Conservation (phyloP, 805 yeast genomes). For the Debaryomyces hansenii region DNA sequence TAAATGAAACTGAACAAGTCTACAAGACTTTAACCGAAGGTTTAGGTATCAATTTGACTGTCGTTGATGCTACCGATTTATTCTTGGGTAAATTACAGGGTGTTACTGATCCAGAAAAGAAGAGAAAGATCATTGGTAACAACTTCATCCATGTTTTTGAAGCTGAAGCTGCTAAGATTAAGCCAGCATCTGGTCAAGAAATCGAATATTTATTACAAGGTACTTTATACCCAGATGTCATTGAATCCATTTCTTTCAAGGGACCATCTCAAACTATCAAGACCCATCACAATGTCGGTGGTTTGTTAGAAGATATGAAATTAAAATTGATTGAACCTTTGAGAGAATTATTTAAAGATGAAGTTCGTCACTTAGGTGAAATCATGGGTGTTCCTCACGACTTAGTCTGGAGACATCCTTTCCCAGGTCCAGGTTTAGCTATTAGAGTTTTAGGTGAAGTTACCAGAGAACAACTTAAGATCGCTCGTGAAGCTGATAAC, state of each 20-base stretch:
- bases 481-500: conserved; percentile 95
- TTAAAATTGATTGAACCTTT: conserved; percentile 97
- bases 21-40: conserved; percentile 89
- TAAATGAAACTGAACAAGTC: conserved; percentile 87
- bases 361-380: conserved; percentile 95
- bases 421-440: conserved; percentile 99
- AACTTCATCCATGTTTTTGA: conserved; percentile 97
- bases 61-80: conserved; percentile 90
- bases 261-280: conserved; percentile 99
- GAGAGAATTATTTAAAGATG: conserved; percentile 98
- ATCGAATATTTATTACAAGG: conserved; percentile 95
- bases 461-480: conserved; percentile 86
- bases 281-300: conserved; percentile 99
- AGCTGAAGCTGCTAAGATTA: conserved; percentile 89
- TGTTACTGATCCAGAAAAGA: conserved; percentile 97
- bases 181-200: conserved; percentile 85
- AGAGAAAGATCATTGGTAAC: conserved; percentile 97
- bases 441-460: conserved; percentile 98
- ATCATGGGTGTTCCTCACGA: conserved; percentile 94
- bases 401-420: conserved; percentile 99
- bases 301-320: conserved; percentile 96
- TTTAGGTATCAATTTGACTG: conserved; percentile 90
- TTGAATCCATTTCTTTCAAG: conserved; percentile 97
- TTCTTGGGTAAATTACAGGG: conserved; percentile 86
- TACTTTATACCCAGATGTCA: conserved; percentile 96